Evolutionary conservation across 1,284 basidiomycete species (phyloP).

Genomic region (Gomphus sp.): DNA sequence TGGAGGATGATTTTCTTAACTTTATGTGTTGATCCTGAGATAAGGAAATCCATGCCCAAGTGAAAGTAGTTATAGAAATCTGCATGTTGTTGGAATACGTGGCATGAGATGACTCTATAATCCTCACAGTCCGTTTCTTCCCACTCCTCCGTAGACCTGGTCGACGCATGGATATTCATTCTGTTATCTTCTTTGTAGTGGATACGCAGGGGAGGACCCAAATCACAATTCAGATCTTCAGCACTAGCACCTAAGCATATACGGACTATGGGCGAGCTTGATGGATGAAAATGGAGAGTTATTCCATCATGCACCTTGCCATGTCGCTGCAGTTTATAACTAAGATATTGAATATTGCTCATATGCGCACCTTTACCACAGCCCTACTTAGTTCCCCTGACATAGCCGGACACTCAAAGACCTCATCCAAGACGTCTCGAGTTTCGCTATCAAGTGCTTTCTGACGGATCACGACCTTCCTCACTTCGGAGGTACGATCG

Average conservation of each 20-base stretch:
- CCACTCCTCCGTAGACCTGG: conserved; percentile 25
- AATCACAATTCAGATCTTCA: conserved; percentile 69
- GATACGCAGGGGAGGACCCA: conserved; percentile 69
- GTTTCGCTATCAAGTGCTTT: conserved; percentile 39
- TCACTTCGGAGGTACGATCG: conserved; percentile 65
- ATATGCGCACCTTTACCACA: conserved; percentile 47
- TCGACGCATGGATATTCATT: conserved; percentile 68
- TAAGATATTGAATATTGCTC: neutral
- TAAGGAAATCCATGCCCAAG: conserved; percentile 76
- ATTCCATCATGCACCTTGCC: conserved; percentile 66
- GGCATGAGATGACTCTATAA: neutral
- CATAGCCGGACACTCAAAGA: conserved; percentile 55
- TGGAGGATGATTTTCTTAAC: conserved; percentile 83
- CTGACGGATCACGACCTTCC: conserved; percentile 63
- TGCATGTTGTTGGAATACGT: conserved; percentile 19
- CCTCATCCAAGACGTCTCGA: conserved; percentile 61
- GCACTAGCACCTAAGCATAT: conserved; percentile 76
- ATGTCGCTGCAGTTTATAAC: neutral
- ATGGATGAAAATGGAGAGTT: conserved; percentile 55
- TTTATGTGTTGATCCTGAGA: conserved; percentile 58
- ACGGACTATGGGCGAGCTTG: conserved; percentile 40
- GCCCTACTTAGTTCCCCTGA: conserved; percentile 58
- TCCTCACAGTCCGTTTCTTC: conserved; percentile 23
- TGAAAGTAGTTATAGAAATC: conserved; percentile 93
- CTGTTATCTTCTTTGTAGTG: conserved; percentile 85